These are phyloP conservation scores for Actinomortierella wolfii DNA, from an alignment of 371 early-diverging fungal genomes.

Conservation along the genomic window DNA sequence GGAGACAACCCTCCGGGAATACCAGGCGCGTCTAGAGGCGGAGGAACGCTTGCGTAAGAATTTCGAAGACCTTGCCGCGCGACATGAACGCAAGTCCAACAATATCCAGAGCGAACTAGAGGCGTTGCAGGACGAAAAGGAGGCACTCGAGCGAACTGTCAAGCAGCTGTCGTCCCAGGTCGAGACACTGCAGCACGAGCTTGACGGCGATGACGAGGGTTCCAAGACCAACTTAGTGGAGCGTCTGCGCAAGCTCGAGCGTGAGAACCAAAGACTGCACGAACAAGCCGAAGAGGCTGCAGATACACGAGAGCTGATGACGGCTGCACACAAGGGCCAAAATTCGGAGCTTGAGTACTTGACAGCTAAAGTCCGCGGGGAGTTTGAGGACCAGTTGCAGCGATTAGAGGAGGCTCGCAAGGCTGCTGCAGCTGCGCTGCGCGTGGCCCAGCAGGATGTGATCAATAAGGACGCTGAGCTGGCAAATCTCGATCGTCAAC, in stretches of 20 bases:
- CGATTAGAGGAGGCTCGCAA: conserved; percentile 79
- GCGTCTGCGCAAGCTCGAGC: conserved; percentile 61
- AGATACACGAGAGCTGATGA: conserved; percentile 57
- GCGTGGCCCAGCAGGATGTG: conserved; percentile 74
- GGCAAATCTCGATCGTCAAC: conserved; percentile 48
- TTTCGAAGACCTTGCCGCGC: conserved; percentile 74
- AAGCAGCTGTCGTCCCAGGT: conserved; percentile 69
- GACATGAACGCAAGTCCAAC: conserved; percentile 81
- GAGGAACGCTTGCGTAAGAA: conserved; percentile 68
- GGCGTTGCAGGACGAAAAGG: conserved; percentile 63
- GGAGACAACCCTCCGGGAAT: conserved; percentile 60
- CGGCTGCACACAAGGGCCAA: conserved; percentile 43
- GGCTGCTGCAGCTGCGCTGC: conserved; percentile 72
- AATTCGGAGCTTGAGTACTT: conserved; percentile 58
- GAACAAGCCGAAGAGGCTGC: conserved; percentile 67
- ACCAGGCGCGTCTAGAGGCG: conserved; percentile 68
- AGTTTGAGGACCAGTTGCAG: conserved; percentile 71
- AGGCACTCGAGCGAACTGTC: conserved; percentile 60
- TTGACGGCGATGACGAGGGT: conserved; percentile 60
- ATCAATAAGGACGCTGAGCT: conserved; percentile 76
- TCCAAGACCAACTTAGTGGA: conserved; percentile 61
- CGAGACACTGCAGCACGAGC: conserved; percentile 59
- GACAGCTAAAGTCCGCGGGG: conserved; percentile 58
- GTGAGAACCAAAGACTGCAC: conserved; percentile 65
- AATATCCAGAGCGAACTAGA: conserved; percentile 70